Evolutionary conservation across 2,329 filamentous ascomycete genomes (phyloP), one percentile per base, ranked within the genome.

Genomic region (Xylariaceae sp.): DNA sequence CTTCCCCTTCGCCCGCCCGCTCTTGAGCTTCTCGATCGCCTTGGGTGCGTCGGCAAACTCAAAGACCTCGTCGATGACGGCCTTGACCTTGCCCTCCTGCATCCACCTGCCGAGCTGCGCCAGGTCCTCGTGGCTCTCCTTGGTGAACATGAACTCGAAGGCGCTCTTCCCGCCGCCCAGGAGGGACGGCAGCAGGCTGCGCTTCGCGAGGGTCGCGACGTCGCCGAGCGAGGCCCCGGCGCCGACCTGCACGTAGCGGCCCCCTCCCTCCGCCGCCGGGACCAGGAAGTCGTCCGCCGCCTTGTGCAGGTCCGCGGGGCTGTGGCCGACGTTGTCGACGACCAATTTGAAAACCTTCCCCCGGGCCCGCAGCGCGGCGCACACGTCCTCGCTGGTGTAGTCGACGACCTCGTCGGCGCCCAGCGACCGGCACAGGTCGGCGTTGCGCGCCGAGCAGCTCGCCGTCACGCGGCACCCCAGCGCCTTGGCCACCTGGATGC

Each of bases 321-420:
- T 33, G 13, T 9, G 40, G 2, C 70, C 72, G 16, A 79, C 67
- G 47, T 74, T 75, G 53, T 82, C 78, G 9, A 82, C 60, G 0
- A 71, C 61, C 22, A 74, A 58, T 31, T 65, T 59, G 52, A 68
- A 80, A 2, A 68, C 55, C 6, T 57, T 57, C 0, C 70, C 70
- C 23, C 64, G 64, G 1, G 57, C 52, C 39, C 63, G 64, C 5
- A 81, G 53, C 3, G 50, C 51, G 16, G 60, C 56, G 4, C 65
- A 46, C 2, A 80, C 53, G 48, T 78, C 57, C 19, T 57, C 51
- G 0, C 57, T 54, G 13, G 65, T 69, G 50, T 82, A 81, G 46
- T 81, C 73, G 29, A 81, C 62, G 19, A 80, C 67, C 38, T 76
- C 70, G 43, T 82, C 75, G 5, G 79, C 79, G 1, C 79, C 79